Percentiles rank a stretch among this genome's conserved stretches.
Evolutionary conservation across 176 grass and related monocot genomes (phyloP).

Genomic region (Zizania latifolia): DNA sequence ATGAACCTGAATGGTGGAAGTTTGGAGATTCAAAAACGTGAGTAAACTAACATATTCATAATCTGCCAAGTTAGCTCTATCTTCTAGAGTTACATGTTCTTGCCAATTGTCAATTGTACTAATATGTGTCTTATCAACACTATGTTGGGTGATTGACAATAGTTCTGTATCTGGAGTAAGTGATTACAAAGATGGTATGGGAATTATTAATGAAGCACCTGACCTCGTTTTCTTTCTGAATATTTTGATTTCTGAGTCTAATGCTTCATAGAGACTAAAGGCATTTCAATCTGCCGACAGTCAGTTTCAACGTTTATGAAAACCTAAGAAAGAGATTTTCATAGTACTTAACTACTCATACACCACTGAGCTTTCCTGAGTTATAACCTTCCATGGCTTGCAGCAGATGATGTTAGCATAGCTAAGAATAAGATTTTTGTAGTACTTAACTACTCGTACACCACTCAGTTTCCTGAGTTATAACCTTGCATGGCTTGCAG

Average conservation of each 20-base stretch:
- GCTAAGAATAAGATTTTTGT: not conserved
- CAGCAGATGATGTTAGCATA: not conserved
- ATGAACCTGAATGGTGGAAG: conserved; percentile 99
- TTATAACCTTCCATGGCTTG: not conserved
- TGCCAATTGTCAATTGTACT: not conserved
- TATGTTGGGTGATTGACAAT: not conserved
- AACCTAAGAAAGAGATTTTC: not conserved
- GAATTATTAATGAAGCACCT: not conserved
- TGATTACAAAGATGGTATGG: not conserved
- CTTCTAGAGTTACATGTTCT: not conserved
- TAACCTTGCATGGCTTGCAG: not conserved
- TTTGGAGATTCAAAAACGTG: conserved; percentile 94
- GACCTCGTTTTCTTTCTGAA: not conserved
- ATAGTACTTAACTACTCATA: not conserved
- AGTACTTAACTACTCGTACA: not conserved
- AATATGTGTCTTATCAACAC: not conserved
- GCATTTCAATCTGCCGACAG: not conserved
- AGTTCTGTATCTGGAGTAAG: not conserved
- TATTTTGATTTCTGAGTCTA: not conserved
- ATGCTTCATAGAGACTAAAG: not conserved
- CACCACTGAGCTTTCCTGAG: not conserved
- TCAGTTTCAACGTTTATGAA: not conserved
- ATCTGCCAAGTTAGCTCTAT: not conserved
- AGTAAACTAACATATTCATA: conserved; percentile 28
- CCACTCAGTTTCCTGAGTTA: not conserved